Percentiles rank a stretch among this genome's conserved stretches.
phyloP scores from a whole-genome alignment of 441 rosid species.

The Euphorbia celastroides region DNA sequence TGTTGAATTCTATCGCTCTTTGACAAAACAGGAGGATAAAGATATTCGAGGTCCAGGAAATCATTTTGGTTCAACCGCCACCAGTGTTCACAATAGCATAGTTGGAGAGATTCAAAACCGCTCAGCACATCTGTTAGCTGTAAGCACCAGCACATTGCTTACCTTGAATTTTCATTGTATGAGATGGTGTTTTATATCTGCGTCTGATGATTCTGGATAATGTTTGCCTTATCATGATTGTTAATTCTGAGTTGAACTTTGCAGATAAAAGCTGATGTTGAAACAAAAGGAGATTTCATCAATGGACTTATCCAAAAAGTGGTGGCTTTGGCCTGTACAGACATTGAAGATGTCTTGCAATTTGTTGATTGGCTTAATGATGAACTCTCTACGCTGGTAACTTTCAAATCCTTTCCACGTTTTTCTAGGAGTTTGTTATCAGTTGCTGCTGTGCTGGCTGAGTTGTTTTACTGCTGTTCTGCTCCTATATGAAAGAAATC shows the following conservation, averaged over 20 bases:
- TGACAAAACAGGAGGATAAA: constrained; percentile 50
- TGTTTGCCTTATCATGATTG: constrained; percentile 12
- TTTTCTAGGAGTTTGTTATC: neutral
- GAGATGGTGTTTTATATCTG: neutral
- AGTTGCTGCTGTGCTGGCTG: neutral
- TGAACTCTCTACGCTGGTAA: constrained; percentile 77
- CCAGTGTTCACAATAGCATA: constrained; percentile 64
- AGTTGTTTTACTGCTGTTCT: neutral
- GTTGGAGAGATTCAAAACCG: constrained; percentile 95
- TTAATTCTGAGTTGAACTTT: constrained; percentile 10
- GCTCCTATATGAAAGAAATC: neutral
- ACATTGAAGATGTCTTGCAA: constrained; percentile 68
- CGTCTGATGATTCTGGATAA: constrained; percentile 5
- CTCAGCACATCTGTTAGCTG: constrained; percentile 79
- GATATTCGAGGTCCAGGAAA: constrained; percentile 28
- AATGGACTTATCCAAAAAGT: constrained; percentile 70
- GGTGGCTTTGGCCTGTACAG: constrained; percentile 50
- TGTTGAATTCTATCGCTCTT: constrained; percentile 39
- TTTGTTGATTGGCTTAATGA: constrained; percentile 80
- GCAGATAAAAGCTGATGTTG: constrained; percentile 77
- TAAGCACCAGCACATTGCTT: constrained; percentile 24
- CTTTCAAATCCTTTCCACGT: constrained; percentile 19
- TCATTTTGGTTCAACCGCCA: constrained; percentile 33
- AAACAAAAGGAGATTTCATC: constrained; percentile 79
- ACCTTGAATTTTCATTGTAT: neutral